Base-by-base conservation (phyloP, 2,329 filamentous ascomycete genomes). In the Thermothelomyces thermophilus region DNA sequence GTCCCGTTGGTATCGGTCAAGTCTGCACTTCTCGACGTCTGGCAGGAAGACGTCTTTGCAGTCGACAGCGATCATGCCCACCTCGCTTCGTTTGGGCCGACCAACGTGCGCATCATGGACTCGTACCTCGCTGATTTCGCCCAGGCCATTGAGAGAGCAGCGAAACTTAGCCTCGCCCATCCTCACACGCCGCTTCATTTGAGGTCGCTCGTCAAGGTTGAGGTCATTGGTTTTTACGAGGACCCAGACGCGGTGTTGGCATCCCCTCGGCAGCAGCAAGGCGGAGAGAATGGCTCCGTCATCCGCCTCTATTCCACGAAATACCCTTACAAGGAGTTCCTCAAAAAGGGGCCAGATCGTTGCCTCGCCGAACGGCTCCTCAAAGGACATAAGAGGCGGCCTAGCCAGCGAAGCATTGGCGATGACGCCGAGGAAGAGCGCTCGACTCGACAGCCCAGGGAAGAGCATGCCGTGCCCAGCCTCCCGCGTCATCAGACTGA, bases 221-320 rank as follows among this genome's bases (percentile, higher is more conserved):
- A 83, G 55, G 60, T 77, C 8, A 72, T 75, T 42, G 80, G 79
- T 0, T 84, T 83, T 58, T 83, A 82, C 49, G 77, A 81, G 41
- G 77, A 82, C 41, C 63, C 68, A 0, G 67, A 72, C 6, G 63
- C 63, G 3, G 63, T 63, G 26, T 53, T 59, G 13, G 63, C 64
- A 1, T 64, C 64, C 58, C 64, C 3, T 62, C 64, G 2, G 68
- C 46, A 53, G 22, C 31, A 40, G 11, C n/a, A 44, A 1, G 70
- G 67, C 0, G 62, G 61, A 2, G 66, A 64, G 28, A 50, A 57
- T 5, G 63, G 65, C 0, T 66, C 65, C 1, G 70, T 68, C 0
- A 68, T 77, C 3, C 67, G 77, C 3, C 66, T 78, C 0, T 77
- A 79, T 68, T 69, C 77, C 37, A 73, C 72, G 17, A 69, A 74